Base-by-base conservation (phyloP, 1,139 yeast genomes). In the Yamadazyma triangularis region DNA sequence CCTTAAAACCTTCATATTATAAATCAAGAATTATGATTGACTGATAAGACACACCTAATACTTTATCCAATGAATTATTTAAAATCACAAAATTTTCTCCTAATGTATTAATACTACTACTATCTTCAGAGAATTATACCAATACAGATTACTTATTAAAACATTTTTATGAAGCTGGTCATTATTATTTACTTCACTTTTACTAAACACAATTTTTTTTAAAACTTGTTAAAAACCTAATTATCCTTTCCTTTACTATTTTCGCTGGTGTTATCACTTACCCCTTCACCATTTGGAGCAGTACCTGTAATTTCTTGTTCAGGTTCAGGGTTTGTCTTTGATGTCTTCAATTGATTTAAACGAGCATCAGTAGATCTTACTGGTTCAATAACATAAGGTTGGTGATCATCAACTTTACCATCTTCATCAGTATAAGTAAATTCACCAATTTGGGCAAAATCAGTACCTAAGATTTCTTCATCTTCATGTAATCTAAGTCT, bases 401-500 rank as follows among this genome's bases (percentile, higher is more conserved):
- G 38, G 13, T 41, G 40, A 29, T 49, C 51, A 26, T 46, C 48
- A 8, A 45, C 57, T 19, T 48, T 51, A 27, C 42, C 45, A 21
- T 44, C 55, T 26, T 40, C 48, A 41, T 78, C 84, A 49, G 72
- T 73, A 60, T 79, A 81, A 26, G 87, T 82, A 56, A 73, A 80
- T 58, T 88, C 96, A 48, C 95, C 93, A 45, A 87, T 85, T 67
- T 86, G 87, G 23, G 91, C 79, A 47, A 79, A 70, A 60, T 89
- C 97, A 29, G 94, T 84, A 43, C 97, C 98, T 47, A 79, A 53
- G 46, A 80, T 75, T 64, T 91, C 97, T 53, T 88, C 96, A 47
- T 89, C 96, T 53, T 85, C 88, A 44, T 79, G 75, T 56, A 88
- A 73, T 67, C 97, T 79, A 49, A 89, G 61, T 65, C 85, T 80